Conservation (phyloP, 331 rosid species). For the Malus hybrid region DNA sequence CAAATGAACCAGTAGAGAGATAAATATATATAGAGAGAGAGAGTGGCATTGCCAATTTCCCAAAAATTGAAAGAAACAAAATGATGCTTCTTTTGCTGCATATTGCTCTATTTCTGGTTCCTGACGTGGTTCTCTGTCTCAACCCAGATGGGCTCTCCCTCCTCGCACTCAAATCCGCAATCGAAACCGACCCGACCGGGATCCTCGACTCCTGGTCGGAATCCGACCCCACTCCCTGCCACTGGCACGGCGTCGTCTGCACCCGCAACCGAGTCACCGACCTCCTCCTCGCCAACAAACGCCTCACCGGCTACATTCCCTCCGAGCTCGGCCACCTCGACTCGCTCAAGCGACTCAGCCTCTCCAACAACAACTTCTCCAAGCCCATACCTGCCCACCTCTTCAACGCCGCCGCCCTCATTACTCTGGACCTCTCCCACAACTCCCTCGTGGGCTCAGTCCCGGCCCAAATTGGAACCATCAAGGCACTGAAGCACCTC, state of each 20-base stretch:
- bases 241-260: conserved; percentile 64
- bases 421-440: conserved; percentile 62
- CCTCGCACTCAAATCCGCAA: conserved; percentile 72
- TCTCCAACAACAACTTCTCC: conserved; percentile 60
- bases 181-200: conserved; percentile 50
- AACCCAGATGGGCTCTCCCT: conserved; percentile 76
- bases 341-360: conserved; percentile 43
- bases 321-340: conserved; percentile 62
- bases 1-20: neutral
- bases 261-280: conserved; percentile 50
- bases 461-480: conserved; percentile 28
- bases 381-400: conserved; percentile 42
- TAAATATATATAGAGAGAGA: neutral
- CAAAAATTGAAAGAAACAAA: neutral
- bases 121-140: conserved; percentile 25
- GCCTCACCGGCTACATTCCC: conserved; percentile 64
- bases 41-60: neutral
- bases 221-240: conserved; percentile 56
- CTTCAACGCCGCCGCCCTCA: conserved; percentile 45
- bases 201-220: conserved; percentile 56
- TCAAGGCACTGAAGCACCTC: conserved; percentile 39
- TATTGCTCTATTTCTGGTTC: neutral
- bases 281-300: conserved; percentile 39
- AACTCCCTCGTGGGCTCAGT: conserved; percentile 58
- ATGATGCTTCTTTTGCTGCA: conserved; percentile 8